phyloP scores from a whole-genome alignment of 148 eudicot species.

The Diospyros kaki region DNA sequence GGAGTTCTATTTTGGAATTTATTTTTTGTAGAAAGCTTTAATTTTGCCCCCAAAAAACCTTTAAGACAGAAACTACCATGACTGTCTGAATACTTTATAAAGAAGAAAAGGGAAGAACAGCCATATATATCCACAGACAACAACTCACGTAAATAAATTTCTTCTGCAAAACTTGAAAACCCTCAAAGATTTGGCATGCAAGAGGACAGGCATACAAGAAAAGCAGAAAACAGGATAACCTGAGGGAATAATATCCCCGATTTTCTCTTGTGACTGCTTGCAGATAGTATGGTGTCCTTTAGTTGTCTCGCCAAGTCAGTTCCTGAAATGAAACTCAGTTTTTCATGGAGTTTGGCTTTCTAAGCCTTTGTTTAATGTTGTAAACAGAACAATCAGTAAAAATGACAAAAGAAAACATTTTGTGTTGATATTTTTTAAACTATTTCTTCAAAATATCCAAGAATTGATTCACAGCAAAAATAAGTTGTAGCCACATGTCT shows the following conservation, averaged over 20 bases:
- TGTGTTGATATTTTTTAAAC: neutral
- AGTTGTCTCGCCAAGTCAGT: slow-evolving; percentile 18
- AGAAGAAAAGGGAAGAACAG: too few species aligned
- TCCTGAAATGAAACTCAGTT: slow-evolving; percentile 21
- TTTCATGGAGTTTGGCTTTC: slow-evolving; percentile 14
- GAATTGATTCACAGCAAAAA: neutral
- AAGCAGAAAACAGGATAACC: slow-evolving; percentile 20
- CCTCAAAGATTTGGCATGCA: neutral
- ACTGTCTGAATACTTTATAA: too few species aligned
- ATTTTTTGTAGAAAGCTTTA: too few species aligned
- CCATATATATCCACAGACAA: too few species aligned
- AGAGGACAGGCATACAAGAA: slow-evolving; percentile 4
- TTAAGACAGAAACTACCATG: too few species aligned
- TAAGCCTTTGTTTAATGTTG: slow-evolving; percentile 14
- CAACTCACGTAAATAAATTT: too few species aligned
- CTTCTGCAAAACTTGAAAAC: neutral
- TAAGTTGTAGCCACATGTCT: neutral
- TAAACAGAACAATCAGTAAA: slow-evolving; percentile 15
- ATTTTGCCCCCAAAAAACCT: too few species aligned
- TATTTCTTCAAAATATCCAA: neutral
- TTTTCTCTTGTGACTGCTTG: slow-evolving; percentile 17
- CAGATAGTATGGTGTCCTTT: slow-evolving; percentile 16
- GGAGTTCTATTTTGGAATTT: too few species aligned
- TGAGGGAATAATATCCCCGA: slow-evolving; percentile 16
- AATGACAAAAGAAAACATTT: neutral